Conservation (phyloP, 352 stramenopile species). For the Phytopythium boreale region DNA sequence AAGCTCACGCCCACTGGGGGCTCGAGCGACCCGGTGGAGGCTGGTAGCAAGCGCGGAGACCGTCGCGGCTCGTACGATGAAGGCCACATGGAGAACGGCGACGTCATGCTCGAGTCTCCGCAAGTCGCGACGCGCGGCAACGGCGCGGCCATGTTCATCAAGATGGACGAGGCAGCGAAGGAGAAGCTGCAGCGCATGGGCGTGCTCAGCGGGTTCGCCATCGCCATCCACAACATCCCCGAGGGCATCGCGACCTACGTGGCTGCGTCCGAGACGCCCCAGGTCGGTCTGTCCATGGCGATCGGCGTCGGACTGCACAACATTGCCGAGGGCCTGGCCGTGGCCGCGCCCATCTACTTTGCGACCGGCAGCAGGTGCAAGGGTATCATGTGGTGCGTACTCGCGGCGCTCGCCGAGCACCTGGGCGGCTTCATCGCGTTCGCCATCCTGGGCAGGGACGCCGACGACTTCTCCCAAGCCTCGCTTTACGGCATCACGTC, state of each 20-base stretch:
- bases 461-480: conserved; percentile 46
- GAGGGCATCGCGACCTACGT: conserved; percentile 96
- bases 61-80: conserved; percentile 13
- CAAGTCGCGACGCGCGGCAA: conserved; percentile 12
- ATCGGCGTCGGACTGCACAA: conserved; percentile 96
- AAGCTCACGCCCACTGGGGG: conserved; percentile 27
- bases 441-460: conserved; percentile 47
- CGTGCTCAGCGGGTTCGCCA: conserved; percentile 90
- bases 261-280: conserved; percentile 82
- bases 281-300: conserved; percentile 86
- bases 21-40: conserved; percentile 15
- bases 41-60: conserved; percentile 4
- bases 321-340: conserved; percentile 94
- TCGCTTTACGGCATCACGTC: conserved; percentile 89
- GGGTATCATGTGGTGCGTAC: conserved; percentile 91
- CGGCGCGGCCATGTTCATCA: conserved; percentile 16
- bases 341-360: conserved; percentile 96
- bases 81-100: conserved; percentile 8
- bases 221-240: conserved; percentile 96
- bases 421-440: conserved; percentile 88
- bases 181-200: conserved; percentile 81
- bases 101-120: conserved; percentile 25
- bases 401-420: conserved; percentile 89
- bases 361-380: conserved; percentile 92
- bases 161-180: conserved; percentile 40